Evolutionary conservation across 179 eudicot species (phyloP).

Genomic region (Carnegiea gigantea): DNA sequence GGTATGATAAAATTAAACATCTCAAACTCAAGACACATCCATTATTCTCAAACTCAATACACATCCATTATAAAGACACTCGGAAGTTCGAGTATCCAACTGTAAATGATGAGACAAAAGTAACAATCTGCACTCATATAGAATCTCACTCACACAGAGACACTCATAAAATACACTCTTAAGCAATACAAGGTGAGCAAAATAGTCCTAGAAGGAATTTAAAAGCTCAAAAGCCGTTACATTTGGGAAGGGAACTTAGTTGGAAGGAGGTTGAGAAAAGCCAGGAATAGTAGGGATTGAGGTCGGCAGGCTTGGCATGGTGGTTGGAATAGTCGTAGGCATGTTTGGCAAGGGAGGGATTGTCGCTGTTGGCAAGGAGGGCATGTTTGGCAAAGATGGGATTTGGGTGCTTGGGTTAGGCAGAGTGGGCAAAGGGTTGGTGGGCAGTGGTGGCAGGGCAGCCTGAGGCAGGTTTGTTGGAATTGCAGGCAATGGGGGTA

Average conservation of each 20-base stretch:
- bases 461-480: slow-evolving; percentile 9
- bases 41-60: background rate
- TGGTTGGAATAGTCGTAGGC: slow-evolving; percentile 4
- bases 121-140: background rate
- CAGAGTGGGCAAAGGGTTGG: background rate
- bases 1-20: background rate
- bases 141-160: background rate
- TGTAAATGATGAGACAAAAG: background rate
- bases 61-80: background rate
- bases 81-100: no score
- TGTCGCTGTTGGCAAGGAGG: background rate
- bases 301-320: slow-evolving; percentile 9
- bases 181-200: background rate
- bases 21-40: background rate
- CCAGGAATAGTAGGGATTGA: background rate
- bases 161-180: background rate
- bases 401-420: slow-evolving; percentile 7
- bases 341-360: background rate
- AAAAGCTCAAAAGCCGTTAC: no score
- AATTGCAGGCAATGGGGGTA: slow-evolving; percentile 18
- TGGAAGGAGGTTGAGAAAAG: slow-evolving; percentile 8
- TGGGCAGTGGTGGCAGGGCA: slow-evolving; percentile 15
- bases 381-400: slow-evolving; percentile 7
- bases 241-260: background rate
- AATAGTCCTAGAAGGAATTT: no score